A percentile compares a stretch with the other conserved stretches of the same genome.
These are phyloP conservation scores for Vaccinium myrtillus DNA, from an alignment of 148 eudicot species.

Conservation along the genomic window DNA sequence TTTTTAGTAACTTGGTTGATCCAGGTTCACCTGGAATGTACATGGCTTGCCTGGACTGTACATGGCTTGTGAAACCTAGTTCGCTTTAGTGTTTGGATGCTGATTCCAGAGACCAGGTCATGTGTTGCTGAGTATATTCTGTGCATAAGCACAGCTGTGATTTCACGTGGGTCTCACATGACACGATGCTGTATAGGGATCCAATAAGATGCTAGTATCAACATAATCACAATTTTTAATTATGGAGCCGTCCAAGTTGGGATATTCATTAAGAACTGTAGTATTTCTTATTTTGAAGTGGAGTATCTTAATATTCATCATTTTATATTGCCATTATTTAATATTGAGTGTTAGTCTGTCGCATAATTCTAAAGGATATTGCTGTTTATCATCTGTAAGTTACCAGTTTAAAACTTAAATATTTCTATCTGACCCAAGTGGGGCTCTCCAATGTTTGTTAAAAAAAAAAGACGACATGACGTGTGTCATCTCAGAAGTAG, in stretches of 20 bases:
- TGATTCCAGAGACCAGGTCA: background rate
- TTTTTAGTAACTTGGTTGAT: background rate
- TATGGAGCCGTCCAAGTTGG: background rate
- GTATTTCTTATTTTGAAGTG: background rate
- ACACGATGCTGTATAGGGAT: background rate
- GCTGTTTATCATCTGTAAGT: background rate
- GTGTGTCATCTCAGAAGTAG: background rate
- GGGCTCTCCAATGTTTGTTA: background rate
- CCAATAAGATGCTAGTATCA: background rate
- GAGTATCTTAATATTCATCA: background rate
- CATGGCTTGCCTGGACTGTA: background rate
- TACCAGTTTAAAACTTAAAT: background rate
- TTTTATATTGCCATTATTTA: background rate
- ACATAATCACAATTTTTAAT: background rate
- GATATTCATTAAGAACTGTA: background rate
- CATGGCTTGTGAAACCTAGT: background rate
- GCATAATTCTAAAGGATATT: background rate
- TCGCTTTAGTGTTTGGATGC: background rate
- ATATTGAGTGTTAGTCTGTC: background rate
- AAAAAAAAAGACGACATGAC: background rate
- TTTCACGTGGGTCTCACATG: background rate
- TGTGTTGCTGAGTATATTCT: background rate
- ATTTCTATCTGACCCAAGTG: background rate
- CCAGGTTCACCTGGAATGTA: background rate
- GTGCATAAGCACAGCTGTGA: slow-evolving; percentile 1